Evolutionary conservation across 2,329 filamentous ascomycete species (phyloP).

Genomic region (Dothistroma pini): DNA sequence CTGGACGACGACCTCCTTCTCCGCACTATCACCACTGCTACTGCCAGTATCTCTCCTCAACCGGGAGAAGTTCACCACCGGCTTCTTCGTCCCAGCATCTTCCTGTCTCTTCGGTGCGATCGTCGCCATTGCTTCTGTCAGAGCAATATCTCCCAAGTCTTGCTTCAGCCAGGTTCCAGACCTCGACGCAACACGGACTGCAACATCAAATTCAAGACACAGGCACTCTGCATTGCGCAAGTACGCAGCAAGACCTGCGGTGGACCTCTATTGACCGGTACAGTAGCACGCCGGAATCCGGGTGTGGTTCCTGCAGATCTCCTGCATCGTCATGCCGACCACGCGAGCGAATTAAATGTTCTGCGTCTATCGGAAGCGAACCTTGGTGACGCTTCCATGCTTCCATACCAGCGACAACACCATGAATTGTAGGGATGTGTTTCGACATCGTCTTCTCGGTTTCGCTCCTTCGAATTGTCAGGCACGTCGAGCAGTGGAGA

Average conservation of each 20-base stretch:
- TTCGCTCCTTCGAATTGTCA: neutral
- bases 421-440: neutral
- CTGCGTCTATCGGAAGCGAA: neutral
- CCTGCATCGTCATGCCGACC: neutral
- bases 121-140: neutral
- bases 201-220: neutral
- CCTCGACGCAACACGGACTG: neutral
- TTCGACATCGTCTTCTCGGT: neutral
- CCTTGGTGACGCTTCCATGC: neutral
- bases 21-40: neutral
- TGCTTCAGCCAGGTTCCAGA: neutral
- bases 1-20: constrained; percentile 9
- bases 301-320: neutral
- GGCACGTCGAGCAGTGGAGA: neutral
- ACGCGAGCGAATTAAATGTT: neutral
- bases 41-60: neutral
- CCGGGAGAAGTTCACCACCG: constrained; percentile 9
- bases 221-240: neutral
- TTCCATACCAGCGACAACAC: neutral
- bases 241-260: neutral
- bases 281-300: neutral
- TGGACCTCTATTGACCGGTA: neutral
- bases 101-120: neutral
- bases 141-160: neutral
- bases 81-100: constrained; percentile 1